A percentile compares a stretch with the other conserved stretches of the same genome.
Conservation (phyloP, 768 basidiomycete species). For the Lactifluus volemus region DNA sequence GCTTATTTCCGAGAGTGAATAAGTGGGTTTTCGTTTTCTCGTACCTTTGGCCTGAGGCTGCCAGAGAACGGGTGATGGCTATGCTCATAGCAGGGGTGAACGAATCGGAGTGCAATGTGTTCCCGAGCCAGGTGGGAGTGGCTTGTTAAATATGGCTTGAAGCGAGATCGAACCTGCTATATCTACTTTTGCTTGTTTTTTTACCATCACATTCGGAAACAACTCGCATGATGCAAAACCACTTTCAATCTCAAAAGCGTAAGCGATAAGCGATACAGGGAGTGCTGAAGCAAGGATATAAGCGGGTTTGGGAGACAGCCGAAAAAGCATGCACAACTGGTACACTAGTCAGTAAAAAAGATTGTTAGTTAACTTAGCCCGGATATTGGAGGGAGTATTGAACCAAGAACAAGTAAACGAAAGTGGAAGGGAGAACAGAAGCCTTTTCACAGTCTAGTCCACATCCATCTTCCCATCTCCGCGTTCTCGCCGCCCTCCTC, state of each 20-base stretch:
- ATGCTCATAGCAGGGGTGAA: not conserved
- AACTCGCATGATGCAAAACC: slow-evolving; percentile 6
- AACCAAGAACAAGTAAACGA: not conserved
- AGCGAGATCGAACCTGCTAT: slow-evolving; percentile 11
- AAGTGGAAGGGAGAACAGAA: not conserved
- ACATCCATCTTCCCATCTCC: slow-evolving; percentile 17
- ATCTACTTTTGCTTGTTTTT: slow-evolving; percentile 21
- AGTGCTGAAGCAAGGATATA: not conserved
- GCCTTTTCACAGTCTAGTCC: not conserved
- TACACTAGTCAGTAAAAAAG: slow-evolving; percentile 3
- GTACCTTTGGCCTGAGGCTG: not conserved
- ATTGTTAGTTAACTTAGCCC: not conserved
- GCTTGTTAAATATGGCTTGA: slow-evolving; percentile 2
- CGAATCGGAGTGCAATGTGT: not conserved
- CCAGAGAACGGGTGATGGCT: not conserved
- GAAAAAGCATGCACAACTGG: not conserved
- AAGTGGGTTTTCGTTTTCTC: slow-evolving; percentile 11
- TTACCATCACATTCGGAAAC: slow-evolving; percentile 15
- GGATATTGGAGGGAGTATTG: not conserved
- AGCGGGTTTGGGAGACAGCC: not conserved
- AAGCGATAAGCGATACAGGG: not conserved
- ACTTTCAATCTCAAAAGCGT: slow-evolving; percentile 1
- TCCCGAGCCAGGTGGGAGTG: slow-evolving; percentile 1
- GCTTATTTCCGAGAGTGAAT: slow-evolving; percentile 39
- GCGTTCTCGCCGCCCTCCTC: slow-evolving; percentile 12